phyloP scores from a whole-genome alignment of 345 rosid species.

The Ceriops decandra region DNA sequence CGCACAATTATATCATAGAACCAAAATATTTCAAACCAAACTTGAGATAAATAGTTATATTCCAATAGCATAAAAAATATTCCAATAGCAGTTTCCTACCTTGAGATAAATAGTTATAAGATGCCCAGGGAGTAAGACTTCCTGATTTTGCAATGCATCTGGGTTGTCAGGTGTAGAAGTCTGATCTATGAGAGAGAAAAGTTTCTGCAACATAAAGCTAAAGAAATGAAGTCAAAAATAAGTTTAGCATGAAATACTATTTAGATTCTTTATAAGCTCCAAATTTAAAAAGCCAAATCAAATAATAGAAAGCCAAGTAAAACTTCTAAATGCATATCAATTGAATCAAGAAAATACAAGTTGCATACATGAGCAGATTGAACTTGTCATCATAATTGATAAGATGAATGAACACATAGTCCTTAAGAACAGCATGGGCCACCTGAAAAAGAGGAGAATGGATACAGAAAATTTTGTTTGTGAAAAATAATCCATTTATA shows the following conservation, averaged over 20 bases:
- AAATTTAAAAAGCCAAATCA: too few relatives aligned
- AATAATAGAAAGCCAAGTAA: too few relatives aligned
- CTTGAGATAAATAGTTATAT: conserved; percentile 78
- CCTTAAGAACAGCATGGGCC: conserved; percentile 66
- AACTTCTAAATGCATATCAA: not conserved
- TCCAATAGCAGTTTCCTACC: conserved; percentile 36
- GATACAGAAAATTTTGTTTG: too few relatives aligned
- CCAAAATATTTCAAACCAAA: too few relatives aligned
- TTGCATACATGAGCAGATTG: conserved; percentile 76
- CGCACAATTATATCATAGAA: too few relatives aligned
- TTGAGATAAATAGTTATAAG: conserved; percentile 80
- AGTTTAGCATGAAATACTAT: conserved; percentile 7
- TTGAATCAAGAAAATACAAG: not conserved
- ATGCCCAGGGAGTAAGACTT: conserved; percentile 92
- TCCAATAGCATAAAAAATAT: not conserved
- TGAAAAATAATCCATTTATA: not conserved
- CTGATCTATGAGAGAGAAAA: conserved; percentile 87
- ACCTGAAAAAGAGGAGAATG: conserved; percentile 43
- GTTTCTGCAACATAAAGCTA: conserved; percentile 96
- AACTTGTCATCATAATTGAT: conserved; percentile 78
- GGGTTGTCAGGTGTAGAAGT: conserved; percentile 85
- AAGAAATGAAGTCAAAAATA: conserved; percentile 26
- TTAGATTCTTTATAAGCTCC: not conserved
- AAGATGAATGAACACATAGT: conserved; percentile 79
- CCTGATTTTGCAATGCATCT: conserved; percentile 95